These are phyloP conservation scores for Hypsizygus marmoreus DNA, from an alignment of 768 basidiomycete genomes.

Conservation along the genomic window DNA sequence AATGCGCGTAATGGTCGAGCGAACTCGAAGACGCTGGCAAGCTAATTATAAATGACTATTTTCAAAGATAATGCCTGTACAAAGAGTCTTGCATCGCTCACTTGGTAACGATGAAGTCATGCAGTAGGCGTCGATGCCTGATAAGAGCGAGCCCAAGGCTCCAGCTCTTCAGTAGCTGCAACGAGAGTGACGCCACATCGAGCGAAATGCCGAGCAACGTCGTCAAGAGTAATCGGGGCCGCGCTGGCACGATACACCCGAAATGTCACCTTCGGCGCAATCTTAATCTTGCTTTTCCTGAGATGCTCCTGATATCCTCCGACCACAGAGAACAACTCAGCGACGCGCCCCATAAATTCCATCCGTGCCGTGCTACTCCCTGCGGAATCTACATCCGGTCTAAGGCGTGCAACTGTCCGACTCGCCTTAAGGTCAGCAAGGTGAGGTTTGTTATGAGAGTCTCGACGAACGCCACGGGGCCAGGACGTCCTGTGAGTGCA, in stretches of 20 bases:
- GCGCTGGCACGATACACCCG: slow-evolving; percentile 30
- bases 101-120: too few species aligned
- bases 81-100: too few species aligned
- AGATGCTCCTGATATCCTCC: slow-evolving; percentile 42
- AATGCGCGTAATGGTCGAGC: too few species aligned
- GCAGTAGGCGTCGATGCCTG: slow-evolving; percentile 14
- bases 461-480: slow-evolving; percentile 48
- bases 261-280: slow-evolving; percentile 33
- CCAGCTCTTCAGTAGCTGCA: slow-evolving; percentile 35
- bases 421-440: slow-evolving; percentile 47
- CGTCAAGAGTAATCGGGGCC: slow-evolving; percentile 27
- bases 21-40: too few species aligned
- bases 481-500: slow-evolving; percentile 44
- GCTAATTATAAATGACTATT: too few species aligned
- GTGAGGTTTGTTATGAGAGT: slow-evolving; percentile 35
- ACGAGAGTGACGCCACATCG: slow-evolving; percentile 39
- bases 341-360: slow-evolving; percentile 41
- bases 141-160: slow-evolving; percentile 41
- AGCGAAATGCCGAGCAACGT: slow-evolving; percentile 43
- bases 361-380: slow-evolving; percentile 36
- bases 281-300: slow-evolving; percentile 31
- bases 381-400: slow-evolving; percentile 35
- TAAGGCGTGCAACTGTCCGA: slow-evolving; percentile 49
- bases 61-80: too few species aligned
- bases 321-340: slow-evolving; percentile 40